Evolutionary conservation across 257 asterid species (phyloP).

Genomic region (Lycium barbarum): DNA sequence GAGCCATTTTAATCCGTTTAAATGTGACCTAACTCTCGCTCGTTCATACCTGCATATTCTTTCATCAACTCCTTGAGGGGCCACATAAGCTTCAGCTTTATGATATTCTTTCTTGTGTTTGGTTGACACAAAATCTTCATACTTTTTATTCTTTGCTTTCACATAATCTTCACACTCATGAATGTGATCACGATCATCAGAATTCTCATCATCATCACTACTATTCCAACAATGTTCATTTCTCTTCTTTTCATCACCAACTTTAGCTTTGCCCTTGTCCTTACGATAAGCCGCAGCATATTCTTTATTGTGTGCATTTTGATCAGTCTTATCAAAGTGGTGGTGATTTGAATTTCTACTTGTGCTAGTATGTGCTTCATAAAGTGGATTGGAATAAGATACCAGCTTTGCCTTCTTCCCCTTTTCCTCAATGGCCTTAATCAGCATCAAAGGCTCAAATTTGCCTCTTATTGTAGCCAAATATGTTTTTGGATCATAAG

Average conservation of each 20-base stretch:
- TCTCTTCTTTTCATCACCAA: background rate
- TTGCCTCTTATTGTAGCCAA: slow-evolving; percentile 29
- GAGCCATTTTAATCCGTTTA: background rate
- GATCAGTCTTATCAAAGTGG: background rate
- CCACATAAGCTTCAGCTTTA: slow-evolving; percentile 26
- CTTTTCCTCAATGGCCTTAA: slow-evolving; percentile 20
- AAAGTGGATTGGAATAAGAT: slow-evolving; percentile 26
- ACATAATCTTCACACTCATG: slow-evolving; percentile 30
- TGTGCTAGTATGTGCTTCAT: background rate
- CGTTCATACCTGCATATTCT: slow-evolving; percentile 31
- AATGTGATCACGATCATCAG: background rate
- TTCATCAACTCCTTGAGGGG: slow-evolving; percentile 29
- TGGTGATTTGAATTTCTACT: slow-evolving; percentile 5
- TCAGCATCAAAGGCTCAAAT: slow-evolving; percentile 23
- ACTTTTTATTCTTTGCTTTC: slow-evolving; percentile 30
- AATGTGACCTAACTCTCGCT: background rate
- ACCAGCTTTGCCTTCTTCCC: slow-evolving; percentile 31
- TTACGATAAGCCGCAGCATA: background rate
- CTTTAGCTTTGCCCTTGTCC: slow-evolving; percentile 5
- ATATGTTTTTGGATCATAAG: slow-evolving; percentile 23
- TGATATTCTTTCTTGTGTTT: background rate
- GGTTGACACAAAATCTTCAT: slow-evolving; percentile 37
- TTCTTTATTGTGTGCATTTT: background rate
- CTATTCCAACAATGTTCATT: background rate
- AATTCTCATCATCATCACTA: background rate